Conservation (phyloP, 1,284 basidiomycete species). For the Stereum hirsutum region DNA sequence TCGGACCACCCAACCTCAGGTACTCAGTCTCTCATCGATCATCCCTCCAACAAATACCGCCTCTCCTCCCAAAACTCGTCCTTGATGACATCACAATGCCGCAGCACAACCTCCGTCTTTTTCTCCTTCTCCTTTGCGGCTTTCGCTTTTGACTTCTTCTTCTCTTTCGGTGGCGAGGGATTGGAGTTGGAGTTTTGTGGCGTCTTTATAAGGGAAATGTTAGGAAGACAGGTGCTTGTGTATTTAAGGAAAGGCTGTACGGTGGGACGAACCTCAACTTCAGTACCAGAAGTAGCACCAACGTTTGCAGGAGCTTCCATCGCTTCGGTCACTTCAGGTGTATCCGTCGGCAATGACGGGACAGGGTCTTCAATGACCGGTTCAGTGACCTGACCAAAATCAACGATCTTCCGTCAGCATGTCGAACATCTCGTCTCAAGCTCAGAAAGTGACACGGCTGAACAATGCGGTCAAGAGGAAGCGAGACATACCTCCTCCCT, state of each 20-base stretch:
- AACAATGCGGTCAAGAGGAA: too few species aligned
- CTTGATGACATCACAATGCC: conserved; percentile 80
- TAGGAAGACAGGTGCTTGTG: neutral
- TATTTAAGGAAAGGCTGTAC: neutral
- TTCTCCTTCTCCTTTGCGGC: conserved; percentile 22
- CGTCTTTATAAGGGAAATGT: neutral
- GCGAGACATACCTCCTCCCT: conserved; percentile 39
- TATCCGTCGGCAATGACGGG: neutral
- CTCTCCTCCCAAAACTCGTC: conserved; percentile 70
- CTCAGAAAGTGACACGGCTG: neutral
- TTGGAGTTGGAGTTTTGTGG: neutral
- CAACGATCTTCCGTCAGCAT: neutral
- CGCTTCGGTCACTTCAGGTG: neutral
- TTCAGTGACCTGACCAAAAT: neutral
- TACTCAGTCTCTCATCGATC: too few species aligned
- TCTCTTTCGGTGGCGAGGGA: neutral
- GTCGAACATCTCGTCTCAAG: neutral
- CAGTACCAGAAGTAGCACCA: neutral
- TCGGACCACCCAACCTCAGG: too few species aligned
- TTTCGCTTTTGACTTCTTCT: neutral
- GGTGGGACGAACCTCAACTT: neutral
- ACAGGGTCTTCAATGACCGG: neutral
- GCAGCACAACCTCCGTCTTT: conserved; percentile 36
- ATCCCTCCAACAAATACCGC: conserved; percentile 8
- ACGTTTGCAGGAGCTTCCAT: neutral